Evolutionary conservation across 1,139 yeast species (phyloP), one percentile per base, ranked within the genome.

Genomic region (Magnusiomyces tetraspermus): DNA sequence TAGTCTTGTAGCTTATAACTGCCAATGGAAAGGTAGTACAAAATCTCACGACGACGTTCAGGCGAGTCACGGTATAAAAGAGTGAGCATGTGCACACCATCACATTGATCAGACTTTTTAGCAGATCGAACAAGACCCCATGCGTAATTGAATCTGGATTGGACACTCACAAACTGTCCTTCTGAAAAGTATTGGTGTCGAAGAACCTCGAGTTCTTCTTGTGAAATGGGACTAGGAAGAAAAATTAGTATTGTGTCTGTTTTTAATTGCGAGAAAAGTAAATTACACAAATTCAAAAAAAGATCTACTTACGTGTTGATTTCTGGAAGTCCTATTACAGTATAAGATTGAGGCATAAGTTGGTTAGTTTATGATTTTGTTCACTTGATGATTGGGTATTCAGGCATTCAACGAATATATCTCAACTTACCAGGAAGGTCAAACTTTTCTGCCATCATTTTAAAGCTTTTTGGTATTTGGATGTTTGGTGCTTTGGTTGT

Each of bases 101-200:
- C 75, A 59, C 83, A 77, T 63, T 87, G 95, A 56, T 85, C 83
- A 49, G 74, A 75, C 24, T 74, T 74, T 46, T 74, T 71, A 50
- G 69, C 63, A 3, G 95, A 81, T 65, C 89, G 89, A 57, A 94
- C 79, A 52, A 92, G 73, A 1, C 95, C 98, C 98, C 99, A 94
- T 0, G 97, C 95, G 63, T 86, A 87, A 68, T 92, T 94, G 75
- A 94, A 94, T 55, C 82, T 78, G 2, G 96, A 84, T 67, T 88
- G 97, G 0, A 87, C 76, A 0, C 89, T 76, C 0, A 88, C 90
- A 50, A 77, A 73, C 10, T 94, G 95, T 42, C 85, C 83, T 66
- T 94, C 98, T 1, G 84, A 74, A 37, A 82, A 79, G 47, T 88
- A 87, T 61, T 90, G 97, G 61, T 83, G 78, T 57, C 79, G 81